Evolutionary conservation across 2,329 filamentous ascomycete species (phyloP).

Genomic region (Botrytis galanthina): DNA sequence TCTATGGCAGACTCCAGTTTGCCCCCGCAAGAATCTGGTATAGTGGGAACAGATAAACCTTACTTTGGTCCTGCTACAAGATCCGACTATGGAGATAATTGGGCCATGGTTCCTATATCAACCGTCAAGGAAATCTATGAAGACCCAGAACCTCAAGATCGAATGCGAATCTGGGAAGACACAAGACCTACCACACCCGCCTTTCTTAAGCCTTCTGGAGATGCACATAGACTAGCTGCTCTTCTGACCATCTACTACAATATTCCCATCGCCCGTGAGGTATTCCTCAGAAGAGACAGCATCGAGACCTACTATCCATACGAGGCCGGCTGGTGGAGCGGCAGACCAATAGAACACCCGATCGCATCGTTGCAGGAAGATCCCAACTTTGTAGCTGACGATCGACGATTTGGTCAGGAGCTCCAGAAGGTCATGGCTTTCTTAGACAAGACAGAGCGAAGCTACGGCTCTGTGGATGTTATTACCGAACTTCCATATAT

Average conservation of each 20-base stretch:
- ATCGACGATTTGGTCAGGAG: constrained; percentile 49
- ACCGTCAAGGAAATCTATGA: constrained; percentile 35
- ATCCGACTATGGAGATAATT: constrained; percentile 54
- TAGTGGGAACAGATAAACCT: constrained; percentile 43
- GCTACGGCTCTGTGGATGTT: constrained; percentile 55
- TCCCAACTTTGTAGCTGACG: constrained; percentile 34
- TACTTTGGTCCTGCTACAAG: constrained; percentile 61
- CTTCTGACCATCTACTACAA: constrained; percentile 59
- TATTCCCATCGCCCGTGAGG: constrained; percentile 58
- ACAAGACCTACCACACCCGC: constrained; percentile 52
- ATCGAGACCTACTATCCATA: constrained; percentile 52
- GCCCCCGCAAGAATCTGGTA: constrained; percentile 51
- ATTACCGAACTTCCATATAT: constrained; percentile 40
- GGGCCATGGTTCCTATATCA: constrained; percentile 54
- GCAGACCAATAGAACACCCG: constrained; percentile 46
- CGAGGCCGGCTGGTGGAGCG: constrained; percentile 61
- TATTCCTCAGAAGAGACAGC: constrained; percentile 47
- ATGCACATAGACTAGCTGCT: constrained; percentile 46
- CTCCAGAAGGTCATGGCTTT: constrained; percentile 57
- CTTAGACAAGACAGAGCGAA: constrained; percentile 58
- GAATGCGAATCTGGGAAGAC: constrained; percentile 43
- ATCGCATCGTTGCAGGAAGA: constrained; percentile 22
- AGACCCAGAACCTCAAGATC: constrained; percentile 41
- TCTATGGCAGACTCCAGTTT: constrained; percentile 53
- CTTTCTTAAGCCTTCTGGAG: constrained; percentile 49